A percentile compares a stretch with the other conserved stretches of the same genome.
Evolutionary conservation across 192 early-diverging fungal genomes (phyloP).

Genomic region (Umbelopsis sp.): DNA sequence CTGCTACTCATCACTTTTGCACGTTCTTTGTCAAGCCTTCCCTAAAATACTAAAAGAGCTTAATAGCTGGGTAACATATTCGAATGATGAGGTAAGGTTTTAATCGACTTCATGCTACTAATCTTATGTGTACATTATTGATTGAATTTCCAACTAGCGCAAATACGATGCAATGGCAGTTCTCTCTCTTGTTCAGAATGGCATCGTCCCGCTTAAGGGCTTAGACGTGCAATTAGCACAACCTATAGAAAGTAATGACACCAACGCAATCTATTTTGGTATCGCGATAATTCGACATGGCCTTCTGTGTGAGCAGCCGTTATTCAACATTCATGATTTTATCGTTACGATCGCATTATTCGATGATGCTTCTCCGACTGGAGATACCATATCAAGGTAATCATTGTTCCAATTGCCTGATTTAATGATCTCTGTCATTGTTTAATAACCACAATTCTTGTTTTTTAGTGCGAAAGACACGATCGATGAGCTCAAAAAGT

Average conservation of each 20-base stretch:
- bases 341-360: constrained; percentile 44
- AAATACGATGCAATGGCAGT: constrained; percentile 86
- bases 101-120: neutral
- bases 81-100: constrained; percentile 74
- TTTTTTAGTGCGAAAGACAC: constrained; percentile 39
- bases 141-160: constrained; percentile 38
- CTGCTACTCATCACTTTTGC: constrained; percentile 78
- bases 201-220: constrained; percentile 75
- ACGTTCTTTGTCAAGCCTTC: constrained; percentile 83
- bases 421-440: too few species aligned
- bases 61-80: constrained; percentile 87
- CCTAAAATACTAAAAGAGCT: constrained; percentile 80
- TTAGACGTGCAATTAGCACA: constrained; percentile 90
- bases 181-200: constrained; percentile 74
- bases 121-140: neutral
- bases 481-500: constrained; percentile 20
- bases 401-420: too few species aligned
- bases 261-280: constrained; percentile 70
- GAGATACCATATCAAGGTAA: neutral
- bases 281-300: constrained; percentile 67
- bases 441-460: neutral
- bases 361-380: neutral
- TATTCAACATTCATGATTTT: constrained; percentile 52
- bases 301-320: constrained; percentile 54
- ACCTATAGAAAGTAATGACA: constrained; percentile 76